Evolutionary conservation across 2,329 filamentous ascomycete genomes (phyloP).

Genomic region (Pyrenophora seminiperda): DNA sequence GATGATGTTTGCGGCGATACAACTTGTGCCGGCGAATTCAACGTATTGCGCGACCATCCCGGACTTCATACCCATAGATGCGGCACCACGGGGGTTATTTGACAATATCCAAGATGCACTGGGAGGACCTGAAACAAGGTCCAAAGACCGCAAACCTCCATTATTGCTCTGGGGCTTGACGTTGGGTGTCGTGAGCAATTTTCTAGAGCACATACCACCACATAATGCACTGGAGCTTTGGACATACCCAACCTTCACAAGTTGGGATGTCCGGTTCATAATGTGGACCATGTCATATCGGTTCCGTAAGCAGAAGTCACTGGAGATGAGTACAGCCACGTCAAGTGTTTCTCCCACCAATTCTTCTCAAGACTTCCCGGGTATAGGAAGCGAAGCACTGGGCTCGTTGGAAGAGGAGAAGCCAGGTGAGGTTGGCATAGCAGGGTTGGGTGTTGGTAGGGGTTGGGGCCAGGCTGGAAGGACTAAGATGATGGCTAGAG

Average conservation of each 20-base stretch:
- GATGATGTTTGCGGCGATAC: constrained; percentile 71
- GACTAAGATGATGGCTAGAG: constrained; percentile 46
- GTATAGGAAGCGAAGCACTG: constrained; percentile 28
- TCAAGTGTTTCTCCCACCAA: constrained; percentile 11
- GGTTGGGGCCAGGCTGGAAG: constrained; percentile 45
- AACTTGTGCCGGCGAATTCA: constrained; percentile 65
- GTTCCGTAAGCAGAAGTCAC: constrained; percentile 52
- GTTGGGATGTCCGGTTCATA: constrained; percentile 63
- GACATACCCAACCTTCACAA: constrained; percentile 71
- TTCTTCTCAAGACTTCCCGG: constrained; percentile 33
- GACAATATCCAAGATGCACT: constrained; percentile 26
- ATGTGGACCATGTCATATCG: constrained; percentile 65
- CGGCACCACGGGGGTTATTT: constrained; percentile 15
- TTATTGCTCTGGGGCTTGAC: constrained; percentile 72
- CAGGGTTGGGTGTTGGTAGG: constrained; percentile 52
- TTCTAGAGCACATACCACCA: constrained; percentile 70
- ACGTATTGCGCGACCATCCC: constrained; percentile 61
- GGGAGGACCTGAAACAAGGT: constrained; percentile 28
- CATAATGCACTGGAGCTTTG: constrained; percentile 66
- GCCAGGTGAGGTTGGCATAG: constrained; percentile 53
- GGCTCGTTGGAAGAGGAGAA: constrained; percentile 33
- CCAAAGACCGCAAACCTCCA: constrained; percentile 50
- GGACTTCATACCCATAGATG: constrained; percentile 52
- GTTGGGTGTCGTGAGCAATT: constrained; percentile 69
- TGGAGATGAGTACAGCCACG: constrained; percentile 33